phyloP scores from a whole-genome alignment of 1,284 basidiomycete genomes.

The Puccinia polysora region DNA sequence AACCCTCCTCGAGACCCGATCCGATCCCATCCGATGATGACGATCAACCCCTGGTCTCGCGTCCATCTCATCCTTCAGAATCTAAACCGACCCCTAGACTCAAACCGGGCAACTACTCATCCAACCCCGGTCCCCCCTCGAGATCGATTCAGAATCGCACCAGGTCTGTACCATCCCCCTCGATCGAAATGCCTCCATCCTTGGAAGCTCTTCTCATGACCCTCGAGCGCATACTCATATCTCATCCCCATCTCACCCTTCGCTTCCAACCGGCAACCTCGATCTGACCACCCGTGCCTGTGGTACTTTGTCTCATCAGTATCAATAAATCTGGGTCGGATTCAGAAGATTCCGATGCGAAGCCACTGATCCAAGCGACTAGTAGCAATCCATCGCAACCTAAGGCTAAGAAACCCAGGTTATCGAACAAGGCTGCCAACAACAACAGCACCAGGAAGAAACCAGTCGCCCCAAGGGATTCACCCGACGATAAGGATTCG shows the following conservation, averaged over 20 bases:
- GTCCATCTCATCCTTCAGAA: background rate
- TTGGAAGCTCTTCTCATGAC: too few relatives aligned
- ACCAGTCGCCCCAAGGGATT: background rate
- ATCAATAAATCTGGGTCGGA: background rate
- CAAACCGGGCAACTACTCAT: too few relatives aligned
- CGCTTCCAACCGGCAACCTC: background rate
- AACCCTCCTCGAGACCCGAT: background rate
- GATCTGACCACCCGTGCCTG: background rate
- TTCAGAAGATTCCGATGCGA: slow-evolving; percentile 2
- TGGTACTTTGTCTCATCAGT: background rate
- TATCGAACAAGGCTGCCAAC: background rate
- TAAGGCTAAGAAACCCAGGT: background rate
- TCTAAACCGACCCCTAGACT: background rate
- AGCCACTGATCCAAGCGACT: background rate
- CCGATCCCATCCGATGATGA: slow-evolving; percentile 7
- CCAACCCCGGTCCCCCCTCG: too few relatives aligned
- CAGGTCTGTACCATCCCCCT: background rate
- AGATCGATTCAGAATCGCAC: background rate
- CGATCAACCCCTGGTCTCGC: slow-evolving; percentile 28
- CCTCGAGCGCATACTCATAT: background rate
- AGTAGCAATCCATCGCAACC: too few relatives aligned
- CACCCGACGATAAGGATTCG: background rate
- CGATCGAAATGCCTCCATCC: too few relatives aligned
- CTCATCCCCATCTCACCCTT: background rate
- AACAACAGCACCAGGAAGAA: background rate